These are phyloP conservation scores for Marchantia polymorpha DNA, from an alignment of 225 moss, liverwort and hornwort species.

Conservation along the genomic window DNA sequence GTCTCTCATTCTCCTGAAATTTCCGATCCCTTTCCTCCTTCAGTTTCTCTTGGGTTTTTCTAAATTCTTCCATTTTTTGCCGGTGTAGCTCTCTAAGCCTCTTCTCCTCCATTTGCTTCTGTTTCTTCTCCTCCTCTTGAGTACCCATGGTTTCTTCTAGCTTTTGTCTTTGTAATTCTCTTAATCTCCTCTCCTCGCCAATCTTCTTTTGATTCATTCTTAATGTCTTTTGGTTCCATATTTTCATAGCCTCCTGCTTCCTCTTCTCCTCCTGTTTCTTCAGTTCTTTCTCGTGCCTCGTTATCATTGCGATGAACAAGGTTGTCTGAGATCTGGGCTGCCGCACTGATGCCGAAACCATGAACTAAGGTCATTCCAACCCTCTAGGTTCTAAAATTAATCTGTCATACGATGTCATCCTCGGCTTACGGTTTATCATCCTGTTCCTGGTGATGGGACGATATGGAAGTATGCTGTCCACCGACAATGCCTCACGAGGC, in stretches of 20 bases:
- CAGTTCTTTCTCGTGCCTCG: neutral
- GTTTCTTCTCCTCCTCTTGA: slow-evolving; percentile 20
- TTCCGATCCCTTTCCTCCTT: slow-evolving; percentile 5
- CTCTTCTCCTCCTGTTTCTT: slow-evolving; percentile 12
- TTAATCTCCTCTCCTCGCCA: slow-evolving; percentile 8
- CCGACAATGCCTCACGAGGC: no score
- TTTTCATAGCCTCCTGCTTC: slow-evolving; percentile 22
- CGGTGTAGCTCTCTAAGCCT: neutral
- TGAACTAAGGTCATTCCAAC: neutral
- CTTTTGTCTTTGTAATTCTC: slow-evolving; percentile 8
- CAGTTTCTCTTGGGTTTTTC: slow-evolving; percentile 10
- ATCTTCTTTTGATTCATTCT: slow-evolving; percentile 17
- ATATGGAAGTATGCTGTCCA: neutral
- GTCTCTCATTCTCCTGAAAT: neutral
- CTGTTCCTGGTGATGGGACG: neutral
- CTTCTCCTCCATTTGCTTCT: slow-evolving; percentile 14
- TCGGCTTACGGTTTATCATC: neutral
- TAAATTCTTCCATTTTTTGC: neutral
- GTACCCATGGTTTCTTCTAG: neutral
- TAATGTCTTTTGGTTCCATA: slow-evolving; percentile 13
- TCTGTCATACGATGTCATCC: neutral
- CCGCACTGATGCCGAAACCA: neutral
- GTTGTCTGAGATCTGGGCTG: neutral
- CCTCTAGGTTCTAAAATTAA: neutral
- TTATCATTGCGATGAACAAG: neutral